Percentiles rank a stretch among this genome's conserved stretches.
phyloP scores from a whole-genome alignment of 768 basidiomycete species.

The Dentipellis fragilis region DNA sequence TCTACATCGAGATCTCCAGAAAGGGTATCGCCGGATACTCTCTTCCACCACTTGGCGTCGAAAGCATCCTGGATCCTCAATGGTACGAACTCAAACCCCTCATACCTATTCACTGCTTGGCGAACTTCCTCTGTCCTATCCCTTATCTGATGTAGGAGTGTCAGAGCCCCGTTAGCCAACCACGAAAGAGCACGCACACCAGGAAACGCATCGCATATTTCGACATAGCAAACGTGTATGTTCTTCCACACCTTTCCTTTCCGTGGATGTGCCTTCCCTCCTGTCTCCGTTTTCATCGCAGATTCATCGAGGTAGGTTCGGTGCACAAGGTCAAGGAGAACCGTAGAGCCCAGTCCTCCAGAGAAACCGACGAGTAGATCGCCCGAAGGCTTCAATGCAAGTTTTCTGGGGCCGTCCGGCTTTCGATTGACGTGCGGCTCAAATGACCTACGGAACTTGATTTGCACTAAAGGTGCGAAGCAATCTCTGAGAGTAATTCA shows the following conservation, averaged over 20 bases:
- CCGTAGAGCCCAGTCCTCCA: slow-evolving; percentile 70
- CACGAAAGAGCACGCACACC: slow-evolving; percentile 34
- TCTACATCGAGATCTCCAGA: slow-evolving; percentile 20
- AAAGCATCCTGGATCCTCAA: slow-evolving; percentile 70
- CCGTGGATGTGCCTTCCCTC: slow-evolving; percentile 60
- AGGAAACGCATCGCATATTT: slow-evolving; percentile 49
- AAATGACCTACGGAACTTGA: slow-evolving; percentile 55
- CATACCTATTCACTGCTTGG: slow-evolving; percentile 35
- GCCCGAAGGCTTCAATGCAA: slow-evolving; percentile 54
- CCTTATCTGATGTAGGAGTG: slow-evolving; percentile 28
- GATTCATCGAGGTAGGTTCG: slow-evolving; percentile 40
- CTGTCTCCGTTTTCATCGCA: slow-evolving; percentile 25
- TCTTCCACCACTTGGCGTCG: slow-evolving; percentile 55
- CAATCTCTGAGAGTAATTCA: slow-evolving; percentile 36
- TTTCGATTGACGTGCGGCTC: slow-evolving; percentile 54
- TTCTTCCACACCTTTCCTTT: slow-evolving; percentile 53
- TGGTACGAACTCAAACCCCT: slow-evolving; percentile 46
- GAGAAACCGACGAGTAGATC: slow-evolving; percentile 63
- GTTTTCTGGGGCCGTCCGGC: slow-evolving; percentile 46
- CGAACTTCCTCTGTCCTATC: slow-evolving; percentile 47
- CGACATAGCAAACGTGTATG: slow-evolving; percentile 59
- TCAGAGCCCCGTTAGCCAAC: neutral
- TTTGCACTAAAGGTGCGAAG: slow-evolving; percentile 50
- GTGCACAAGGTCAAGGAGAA: slow-evolving; percentile 60
- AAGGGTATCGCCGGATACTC: slow-evolving; percentile 26